These are phyloP conservation scores for Termitomyces sp. DNA, from an alignment of 768 basidiomycete species.

Conservation along the genomic window DNA sequence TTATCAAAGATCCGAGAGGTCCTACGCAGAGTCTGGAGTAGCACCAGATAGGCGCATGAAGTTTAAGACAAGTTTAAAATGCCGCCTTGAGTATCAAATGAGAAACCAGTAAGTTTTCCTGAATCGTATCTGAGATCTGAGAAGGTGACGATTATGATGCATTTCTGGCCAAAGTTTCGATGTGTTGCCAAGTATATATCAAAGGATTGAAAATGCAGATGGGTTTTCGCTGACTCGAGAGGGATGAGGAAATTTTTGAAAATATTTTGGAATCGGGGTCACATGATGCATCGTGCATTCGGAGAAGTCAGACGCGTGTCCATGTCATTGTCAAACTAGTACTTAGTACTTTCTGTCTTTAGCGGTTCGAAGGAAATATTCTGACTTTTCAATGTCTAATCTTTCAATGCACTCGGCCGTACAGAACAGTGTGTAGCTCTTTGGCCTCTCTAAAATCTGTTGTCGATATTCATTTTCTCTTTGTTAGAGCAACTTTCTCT, in stretches of 20 bases:
- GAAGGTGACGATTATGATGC: neutral
- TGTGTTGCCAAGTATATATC: too few species aligned
- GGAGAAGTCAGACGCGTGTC: constrained; percentile 6
- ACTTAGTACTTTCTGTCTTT: too few species aligned
- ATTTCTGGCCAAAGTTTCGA: neutral
- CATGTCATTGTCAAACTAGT: too few species aligned
- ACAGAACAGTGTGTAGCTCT: constrained; percentile 50
- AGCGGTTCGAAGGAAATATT: neutral
- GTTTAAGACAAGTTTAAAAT: too few species aligned
- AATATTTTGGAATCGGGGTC: neutral
- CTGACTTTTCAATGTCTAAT: constrained; percentile 9
- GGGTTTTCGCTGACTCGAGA: neutral
- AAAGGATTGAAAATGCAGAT: neutral
- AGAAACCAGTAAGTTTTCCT: neutral
- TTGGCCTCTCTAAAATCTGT: neutral
- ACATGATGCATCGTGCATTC: constrained; percentile 6
- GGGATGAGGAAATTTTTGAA: neutral
- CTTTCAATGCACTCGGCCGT: constrained; percentile 63
- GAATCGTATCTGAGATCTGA: too few species aligned
- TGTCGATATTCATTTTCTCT: neutral
- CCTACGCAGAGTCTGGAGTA: neutral
- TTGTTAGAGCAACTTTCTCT: constrained; percentile 63
- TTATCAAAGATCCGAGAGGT: neutral
- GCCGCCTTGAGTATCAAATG: neutral
- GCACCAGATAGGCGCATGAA: neutral